Base-by-base conservation (phyloP, 768 basidiomycete genomes). In the Psilocybe cubensis region DNA sequence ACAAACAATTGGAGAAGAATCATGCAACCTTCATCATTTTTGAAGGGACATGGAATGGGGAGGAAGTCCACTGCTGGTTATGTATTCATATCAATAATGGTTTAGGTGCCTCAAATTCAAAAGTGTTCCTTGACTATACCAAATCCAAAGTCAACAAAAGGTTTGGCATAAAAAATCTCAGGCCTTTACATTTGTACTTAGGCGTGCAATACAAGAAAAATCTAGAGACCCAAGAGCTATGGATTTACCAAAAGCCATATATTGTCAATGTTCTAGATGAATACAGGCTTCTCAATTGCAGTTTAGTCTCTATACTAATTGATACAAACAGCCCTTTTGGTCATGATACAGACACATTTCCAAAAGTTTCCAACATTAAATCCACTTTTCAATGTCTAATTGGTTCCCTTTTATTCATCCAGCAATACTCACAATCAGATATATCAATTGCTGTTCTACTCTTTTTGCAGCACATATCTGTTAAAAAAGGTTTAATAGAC, bases 361-460 rank as follows among this genome's bases (percentile, higher is more conserved):
- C 35, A 14, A n/a, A 46, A 7, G 20, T 38, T 12, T 4, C 35
- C 12, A 53, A 2, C 60, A 52, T 74, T 9, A 68, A 54, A 18
- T 74, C 74, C 45, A 47, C 54, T 0, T 59, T 60, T 10, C 76
- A 38, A 38, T n/a, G n/a, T 38, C 35, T 73, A 33, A 65, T 77
- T 14, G 53, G 67, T 18, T 50, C 63, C 2, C 51, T 74, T 0
- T 63, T 56, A 33, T 56, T 74, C 58, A 57, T 69, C 2, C 66
- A 73, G 0, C 52, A 72, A 1, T 65, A 62, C 4, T 74, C 74
- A 0, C 66, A 72, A 2, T 76, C 77, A 1, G 76, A 81, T 57
- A 79, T 81, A 40, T 61, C 73, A 0, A 76, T 67, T 54, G 66
- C 76, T 0, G 72, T 77, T 5, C 57, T 63, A 2, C 54, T 58